Conservation (phyloP, 2,329 filamentous ascomycete genomes). For the Cladosporium halotolerans region DNA sequence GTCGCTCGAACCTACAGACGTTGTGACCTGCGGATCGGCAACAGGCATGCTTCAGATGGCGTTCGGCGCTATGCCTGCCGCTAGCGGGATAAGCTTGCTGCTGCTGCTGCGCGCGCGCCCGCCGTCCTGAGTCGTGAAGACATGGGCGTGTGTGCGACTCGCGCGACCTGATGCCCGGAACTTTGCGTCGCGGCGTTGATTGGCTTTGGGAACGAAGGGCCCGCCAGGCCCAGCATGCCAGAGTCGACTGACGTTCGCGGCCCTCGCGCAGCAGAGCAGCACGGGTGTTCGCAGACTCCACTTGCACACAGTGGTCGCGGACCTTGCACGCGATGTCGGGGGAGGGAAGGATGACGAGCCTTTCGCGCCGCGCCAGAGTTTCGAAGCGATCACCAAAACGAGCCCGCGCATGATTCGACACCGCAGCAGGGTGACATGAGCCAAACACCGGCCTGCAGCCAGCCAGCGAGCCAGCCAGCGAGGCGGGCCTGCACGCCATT, state of each 20-base stretch:
- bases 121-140: slow-evolving; percentile 1
- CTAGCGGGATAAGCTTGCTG: background rate
- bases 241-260: too few relatives aligned
- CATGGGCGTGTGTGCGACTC: background rate
- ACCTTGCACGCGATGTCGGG: background rate
- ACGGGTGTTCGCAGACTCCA: background rate
- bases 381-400: too few relatives aligned
- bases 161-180: too few relatives aligned
- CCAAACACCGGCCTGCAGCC: too few relatives aligned
- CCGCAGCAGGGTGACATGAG: too few relatives aligned
- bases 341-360: background rate
- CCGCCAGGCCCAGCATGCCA: too few relatives aligned
- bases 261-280: too few relatives aligned
- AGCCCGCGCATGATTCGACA: too few relatives aligned
- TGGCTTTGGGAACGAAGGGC: too few relatives aligned
- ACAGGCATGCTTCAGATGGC: background rate
- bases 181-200: too few relatives aligned
- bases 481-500: background rate
- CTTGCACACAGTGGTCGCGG: background rate
- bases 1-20: background rate
- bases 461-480: too few relatives aligned
- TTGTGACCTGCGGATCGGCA: background rate
- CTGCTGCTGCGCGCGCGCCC: background rate
- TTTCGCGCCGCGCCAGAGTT: background rate
- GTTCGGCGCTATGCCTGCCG: background rate